These are phyloP conservation scores for Mortierella alpina DNA, from an alignment of 192 early-diverging fungal species.

Conservation along the genomic window DNA sequence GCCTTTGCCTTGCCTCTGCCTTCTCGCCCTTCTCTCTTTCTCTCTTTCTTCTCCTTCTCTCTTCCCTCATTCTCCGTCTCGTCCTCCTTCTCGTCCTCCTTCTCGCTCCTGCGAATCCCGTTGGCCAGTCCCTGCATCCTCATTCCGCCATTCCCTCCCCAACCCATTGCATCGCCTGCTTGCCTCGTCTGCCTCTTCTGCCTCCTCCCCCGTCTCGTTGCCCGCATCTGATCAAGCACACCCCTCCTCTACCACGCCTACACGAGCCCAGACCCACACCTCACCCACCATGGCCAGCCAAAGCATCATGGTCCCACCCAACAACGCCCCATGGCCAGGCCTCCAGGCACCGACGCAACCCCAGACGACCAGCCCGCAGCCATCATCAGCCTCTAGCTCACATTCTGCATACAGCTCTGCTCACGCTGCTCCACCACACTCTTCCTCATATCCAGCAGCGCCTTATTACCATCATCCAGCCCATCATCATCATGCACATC, in stretches of 20 bases:
- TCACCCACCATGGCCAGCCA: conserved; percentile 38
- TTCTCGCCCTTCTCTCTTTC: background rate
- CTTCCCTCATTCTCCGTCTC: conserved; percentile 2
- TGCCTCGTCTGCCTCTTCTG: background rate
- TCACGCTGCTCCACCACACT: conserved; percentile 1
- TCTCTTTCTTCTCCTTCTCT: background rate
- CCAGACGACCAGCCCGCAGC: background rate
- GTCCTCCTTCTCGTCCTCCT: background rate
- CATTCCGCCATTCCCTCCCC: too few species aligned
- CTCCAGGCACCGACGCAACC: conserved; percentile 10
- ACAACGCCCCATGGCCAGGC: conserved; percentile 48
- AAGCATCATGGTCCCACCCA: conserved; percentile 40
- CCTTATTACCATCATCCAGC: conserved; percentile 15
- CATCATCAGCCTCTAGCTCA: background rate
- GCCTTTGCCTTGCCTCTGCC: background rate
- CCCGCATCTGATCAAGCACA: background rate
- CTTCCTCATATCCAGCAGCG: conserved; percentile 2
- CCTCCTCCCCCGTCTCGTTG: background rate
- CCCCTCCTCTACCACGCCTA: background rate
- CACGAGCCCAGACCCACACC: too few species aligned
- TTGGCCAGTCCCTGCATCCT: background rate
- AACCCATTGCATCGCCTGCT: background rate
- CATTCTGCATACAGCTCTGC: background rate
- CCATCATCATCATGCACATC: conserved; percentile 22
- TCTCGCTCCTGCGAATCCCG: background rate